Evolutionary conservation across 2,329 filamentous ascomycete species (phyloP), one percentile per base, ranked within the genome.

Genomic region (Apiospora aurea): DNA sequence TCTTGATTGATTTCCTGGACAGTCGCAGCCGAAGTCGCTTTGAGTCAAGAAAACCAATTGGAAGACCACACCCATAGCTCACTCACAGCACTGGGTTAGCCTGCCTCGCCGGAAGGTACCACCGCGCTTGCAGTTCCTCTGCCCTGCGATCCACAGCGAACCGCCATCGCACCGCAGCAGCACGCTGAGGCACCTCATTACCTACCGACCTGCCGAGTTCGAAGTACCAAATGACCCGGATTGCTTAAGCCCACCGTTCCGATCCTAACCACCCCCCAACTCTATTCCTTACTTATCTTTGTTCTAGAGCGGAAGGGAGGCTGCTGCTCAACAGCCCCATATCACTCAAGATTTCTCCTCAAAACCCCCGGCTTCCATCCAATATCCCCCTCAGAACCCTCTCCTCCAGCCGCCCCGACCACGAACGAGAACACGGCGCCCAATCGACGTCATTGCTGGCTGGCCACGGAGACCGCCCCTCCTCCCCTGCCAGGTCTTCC

Each of bases 371-470:
- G 85, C 91, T 93, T 76, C 89, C 89, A 82, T 94, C 93, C 84
- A 94, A 93, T 85, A 97, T 98, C 82, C 95, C 95, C 79, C 89
- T 98, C 80, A 93, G 93, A 83, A 92, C 92, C 79, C 87, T 98
- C 78, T 41, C 87, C 75, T 41, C 87, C 75, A 81, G 82, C 73
- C 79, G 79, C 72, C 73, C 79, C 70, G 79, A 78, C 74, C 80
- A 64, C 57, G 57, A 64, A 64, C 69, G 51, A 18, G 26, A 83
- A 72, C 78, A 82, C 76, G 80, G 81, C 70, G 79, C 82, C 73
- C 81, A 85, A 75, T 82, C 85, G 75, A 83, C 85, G 76, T 84
- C 85, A 79, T 82, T 87, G 78, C 82, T 88, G 75, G 80, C 81
- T 73, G 78, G 82, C 77, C 83, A 84, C 78, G 80, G 79, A 73